Percentiles rank a stretch among this genome's conserved stretches.
These are phyloP conservation scores for Chlorella sp. DNA, from an alignment of 139 green algal species.

Conservation along the genomic window DNA sequence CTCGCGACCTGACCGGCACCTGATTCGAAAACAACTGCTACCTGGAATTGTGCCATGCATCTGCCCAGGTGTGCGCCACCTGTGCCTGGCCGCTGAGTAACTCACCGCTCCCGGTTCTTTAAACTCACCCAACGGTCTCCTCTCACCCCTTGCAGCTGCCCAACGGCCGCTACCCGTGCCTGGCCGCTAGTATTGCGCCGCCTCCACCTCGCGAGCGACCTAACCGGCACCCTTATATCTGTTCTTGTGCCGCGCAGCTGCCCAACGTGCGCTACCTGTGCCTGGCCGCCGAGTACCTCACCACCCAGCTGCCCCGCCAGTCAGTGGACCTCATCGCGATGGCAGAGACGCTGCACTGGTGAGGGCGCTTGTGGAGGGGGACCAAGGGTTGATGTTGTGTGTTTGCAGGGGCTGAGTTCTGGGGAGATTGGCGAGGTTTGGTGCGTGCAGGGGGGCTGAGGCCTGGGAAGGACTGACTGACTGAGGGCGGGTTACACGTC, in stretches of 20 bases:
- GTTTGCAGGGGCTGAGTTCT: neutral
- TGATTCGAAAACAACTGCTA: too few species aligned
- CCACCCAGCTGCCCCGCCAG: neutral
- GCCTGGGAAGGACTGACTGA: too few species aligned
- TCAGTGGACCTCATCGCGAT: slow-evolving; percentile 14
- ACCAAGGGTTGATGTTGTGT: too few species aligned
- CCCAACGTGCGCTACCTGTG: slow-evolving; percentile 1
- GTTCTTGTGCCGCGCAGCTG: neutral
- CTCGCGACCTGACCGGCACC: too few species aligned
- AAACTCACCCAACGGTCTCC: too few species aligned
- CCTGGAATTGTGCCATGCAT: too few species aligned
- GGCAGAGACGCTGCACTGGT: slow-evolving; percentile 25
- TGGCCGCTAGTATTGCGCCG: too few species aligned
- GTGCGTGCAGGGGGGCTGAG: too few species aligned
- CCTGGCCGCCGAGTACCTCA: neutral
- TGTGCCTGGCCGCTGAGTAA: neutral
- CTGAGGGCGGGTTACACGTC: too few species aligned
- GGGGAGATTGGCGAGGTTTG: too few species aligned
- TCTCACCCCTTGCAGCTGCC: neutral
- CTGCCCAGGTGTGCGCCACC: neutral
- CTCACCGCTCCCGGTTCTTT: neutral
- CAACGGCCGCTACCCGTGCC: neutral
- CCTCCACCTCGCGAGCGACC: too few species aligned
- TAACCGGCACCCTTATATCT: too few species aligned
- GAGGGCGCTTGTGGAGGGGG: neutral